phyloP scores from a whole-genome alignment of 179 eudicot genomes.

The Beta macrorhiza region DNA sequence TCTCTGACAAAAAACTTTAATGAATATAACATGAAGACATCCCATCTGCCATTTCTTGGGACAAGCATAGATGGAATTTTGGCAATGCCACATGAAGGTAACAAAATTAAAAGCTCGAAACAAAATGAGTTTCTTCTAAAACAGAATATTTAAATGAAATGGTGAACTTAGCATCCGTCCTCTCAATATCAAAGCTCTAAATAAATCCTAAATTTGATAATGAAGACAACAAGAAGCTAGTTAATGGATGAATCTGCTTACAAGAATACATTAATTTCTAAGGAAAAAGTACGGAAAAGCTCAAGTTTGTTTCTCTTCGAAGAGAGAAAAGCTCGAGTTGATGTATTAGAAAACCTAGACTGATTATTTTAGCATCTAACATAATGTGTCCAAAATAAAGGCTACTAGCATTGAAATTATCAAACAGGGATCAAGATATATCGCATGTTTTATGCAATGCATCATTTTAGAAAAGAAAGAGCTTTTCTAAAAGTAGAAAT shows the following conservation, averaged over 20 bases:
- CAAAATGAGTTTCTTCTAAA: no score
- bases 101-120: no score
- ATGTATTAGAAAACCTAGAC: neutral
- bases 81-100: neutral
- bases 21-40: neutral
- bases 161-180: no score
- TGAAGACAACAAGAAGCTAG: neutral
- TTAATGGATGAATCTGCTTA: neutral
- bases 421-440: neutral
- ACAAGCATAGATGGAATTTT: neutral
- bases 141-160: no score
- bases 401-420: neutral
- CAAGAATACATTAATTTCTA: neutral
- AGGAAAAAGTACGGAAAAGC: neutral
- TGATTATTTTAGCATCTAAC: neutral
- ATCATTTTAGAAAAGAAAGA: neutral
- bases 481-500: neutral
- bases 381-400: neutral
- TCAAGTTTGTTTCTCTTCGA: neutral
- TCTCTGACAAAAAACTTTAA: no score
- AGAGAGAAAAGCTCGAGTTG: neutral
- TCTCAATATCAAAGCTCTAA: no score
- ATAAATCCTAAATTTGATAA: neutral
- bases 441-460: neutral
- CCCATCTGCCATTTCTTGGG: neutral